phyloP scores from a whole-genome alignment of 1,284 basidiomycete species.

The Rhodotorula sp. region DNA sequence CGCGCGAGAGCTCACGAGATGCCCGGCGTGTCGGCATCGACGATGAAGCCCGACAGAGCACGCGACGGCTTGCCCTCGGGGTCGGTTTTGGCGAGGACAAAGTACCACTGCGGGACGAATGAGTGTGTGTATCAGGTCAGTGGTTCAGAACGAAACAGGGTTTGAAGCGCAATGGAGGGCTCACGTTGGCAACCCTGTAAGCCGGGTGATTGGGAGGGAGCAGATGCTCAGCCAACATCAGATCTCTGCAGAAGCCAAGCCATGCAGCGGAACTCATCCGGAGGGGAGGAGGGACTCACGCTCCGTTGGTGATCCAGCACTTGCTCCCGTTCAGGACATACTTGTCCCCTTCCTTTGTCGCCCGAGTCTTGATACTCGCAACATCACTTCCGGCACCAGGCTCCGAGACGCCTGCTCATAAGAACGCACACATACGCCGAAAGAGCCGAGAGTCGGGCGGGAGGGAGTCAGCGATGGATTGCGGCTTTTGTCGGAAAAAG shows the following conservation, averaged over 20 bases:
- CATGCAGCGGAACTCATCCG: neutral
- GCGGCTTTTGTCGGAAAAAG: too few species aligned
- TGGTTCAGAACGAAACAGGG: neutral
- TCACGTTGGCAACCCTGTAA: conserved; percentile 22
- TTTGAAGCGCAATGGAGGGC: neutral
- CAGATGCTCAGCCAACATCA: neutral
- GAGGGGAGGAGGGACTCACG: neutral
- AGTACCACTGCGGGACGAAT: conserved; percentile 50
- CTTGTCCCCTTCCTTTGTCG: conserved; percentile 56
- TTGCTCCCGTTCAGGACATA: conserved; percentile 57
- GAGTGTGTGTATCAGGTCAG: neutral
- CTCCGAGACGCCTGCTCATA: conserved; percentile 48
- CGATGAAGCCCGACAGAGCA: conserved; percentile 58
- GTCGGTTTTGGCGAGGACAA: conserved; percentile 58
- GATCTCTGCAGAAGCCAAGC: neutral
- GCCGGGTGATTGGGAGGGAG: too few species aligned
- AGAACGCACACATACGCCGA: too few species aligned
- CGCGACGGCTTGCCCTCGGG: conserved; percentile 52
- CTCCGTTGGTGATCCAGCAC: conserved; percentile 52
- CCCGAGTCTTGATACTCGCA: conserved; percentile 54
- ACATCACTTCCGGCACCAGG: conserved; percentile 59
- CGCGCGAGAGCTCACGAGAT: conserved; percentile 43
- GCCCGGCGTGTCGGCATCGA: conserved; percentile 56
- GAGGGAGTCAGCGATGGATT: neutral
- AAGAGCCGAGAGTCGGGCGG: neutral